phyloP scores from a whole-genome alignment of 169 alveolate genomes.

The Blepharisma undulans region DNA sequence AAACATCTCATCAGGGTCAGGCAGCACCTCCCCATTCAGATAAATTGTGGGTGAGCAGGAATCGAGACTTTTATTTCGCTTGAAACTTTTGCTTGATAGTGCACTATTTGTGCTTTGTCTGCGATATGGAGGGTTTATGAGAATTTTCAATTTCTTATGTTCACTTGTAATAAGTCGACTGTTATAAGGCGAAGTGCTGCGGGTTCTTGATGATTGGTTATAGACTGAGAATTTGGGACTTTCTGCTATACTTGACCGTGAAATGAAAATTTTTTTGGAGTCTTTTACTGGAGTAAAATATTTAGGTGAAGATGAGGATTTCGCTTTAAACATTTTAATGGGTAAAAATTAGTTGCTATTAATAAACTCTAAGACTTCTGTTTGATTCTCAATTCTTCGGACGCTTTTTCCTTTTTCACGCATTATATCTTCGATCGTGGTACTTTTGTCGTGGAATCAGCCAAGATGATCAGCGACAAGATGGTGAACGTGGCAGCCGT shows the following conservation, averaged over 20 bases:
- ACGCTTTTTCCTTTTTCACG: slow-evolving; percentile 53
- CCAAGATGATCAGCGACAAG: slow-evolving; percentile 87
- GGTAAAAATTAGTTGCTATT: not conserved
- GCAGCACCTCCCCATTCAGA: not conserved
- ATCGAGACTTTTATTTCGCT: not conserved
- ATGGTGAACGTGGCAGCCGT: slow-evolving; percentile 78
- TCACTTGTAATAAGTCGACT: not conserved
- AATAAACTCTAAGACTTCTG: slow-evolving; percentile 38
- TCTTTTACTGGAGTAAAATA: not conserved
- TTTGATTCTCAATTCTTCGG: slow-evolving; percentile 31
- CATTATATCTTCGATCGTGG: slow-evolving; percentile 64
- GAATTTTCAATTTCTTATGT: not conserved
- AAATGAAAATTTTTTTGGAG: not conserved
- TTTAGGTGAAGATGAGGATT: not conserved
- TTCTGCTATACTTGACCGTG: not conserved
- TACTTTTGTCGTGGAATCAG: slow-evolving; percentile 71
- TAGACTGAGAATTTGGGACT: not conserved
- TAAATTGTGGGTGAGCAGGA: not conserved
- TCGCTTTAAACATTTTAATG: not conserved
- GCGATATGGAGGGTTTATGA: not conserved
- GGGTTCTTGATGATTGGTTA: not conserved
- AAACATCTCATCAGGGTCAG: not conserved
- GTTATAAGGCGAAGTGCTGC: not conserved
- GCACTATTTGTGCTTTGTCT: not conserved
- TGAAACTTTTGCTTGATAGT: not conserved